These are phyloP conservation scores for Senna tora DNA, from an alignment of 306 rosid species.

Conservation along the genomic window DNA sequence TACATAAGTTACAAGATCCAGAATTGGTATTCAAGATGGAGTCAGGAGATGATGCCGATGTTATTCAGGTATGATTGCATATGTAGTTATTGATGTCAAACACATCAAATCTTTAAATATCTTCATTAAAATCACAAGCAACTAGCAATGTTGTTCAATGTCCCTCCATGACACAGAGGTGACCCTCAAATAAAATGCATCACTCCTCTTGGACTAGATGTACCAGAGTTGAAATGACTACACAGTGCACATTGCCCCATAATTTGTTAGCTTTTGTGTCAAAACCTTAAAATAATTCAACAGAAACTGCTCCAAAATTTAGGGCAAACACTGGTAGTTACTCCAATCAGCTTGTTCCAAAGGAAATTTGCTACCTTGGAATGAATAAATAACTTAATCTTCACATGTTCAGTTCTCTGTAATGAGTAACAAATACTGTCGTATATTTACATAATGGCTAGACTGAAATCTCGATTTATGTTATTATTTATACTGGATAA, in stretches of 20 bases:
- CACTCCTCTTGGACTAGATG: neutral
- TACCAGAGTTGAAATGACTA: no score
- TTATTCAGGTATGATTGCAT: slow-evolving; percentile 69
- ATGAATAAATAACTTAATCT: neutral
- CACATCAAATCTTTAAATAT: neutral
- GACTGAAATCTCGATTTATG: no score
- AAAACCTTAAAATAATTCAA: neutral
- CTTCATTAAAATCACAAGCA: slow-evolving; percentile 11
- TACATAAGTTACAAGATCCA: slow-evolving; percentile 84
- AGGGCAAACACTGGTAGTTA: neutral
- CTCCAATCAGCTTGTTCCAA: no score
- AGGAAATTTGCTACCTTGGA: no score
- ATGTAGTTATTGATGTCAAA: slow-evolving; percentile 25
- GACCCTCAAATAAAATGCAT: neutral
- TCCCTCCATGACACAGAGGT: neutral
- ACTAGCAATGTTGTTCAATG: neutral
- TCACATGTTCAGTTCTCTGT: slow-evolving; percentile 17
- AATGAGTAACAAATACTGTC: slow-evolving; percentile 12
- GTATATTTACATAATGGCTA: no score
- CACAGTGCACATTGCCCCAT: neutral
- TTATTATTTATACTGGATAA: neutral
- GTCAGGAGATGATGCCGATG: slow-evolving; percentile 58
- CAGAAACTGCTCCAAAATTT: neutral
- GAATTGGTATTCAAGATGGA: slow-evolving; percentile 65
- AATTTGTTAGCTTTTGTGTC: neutral